These are phyloP conservation scores for Moesziomyces sp. DNA, from an alignment of 1,284 basidiomycete genomes.

Conservation along the genomic window DNA sequence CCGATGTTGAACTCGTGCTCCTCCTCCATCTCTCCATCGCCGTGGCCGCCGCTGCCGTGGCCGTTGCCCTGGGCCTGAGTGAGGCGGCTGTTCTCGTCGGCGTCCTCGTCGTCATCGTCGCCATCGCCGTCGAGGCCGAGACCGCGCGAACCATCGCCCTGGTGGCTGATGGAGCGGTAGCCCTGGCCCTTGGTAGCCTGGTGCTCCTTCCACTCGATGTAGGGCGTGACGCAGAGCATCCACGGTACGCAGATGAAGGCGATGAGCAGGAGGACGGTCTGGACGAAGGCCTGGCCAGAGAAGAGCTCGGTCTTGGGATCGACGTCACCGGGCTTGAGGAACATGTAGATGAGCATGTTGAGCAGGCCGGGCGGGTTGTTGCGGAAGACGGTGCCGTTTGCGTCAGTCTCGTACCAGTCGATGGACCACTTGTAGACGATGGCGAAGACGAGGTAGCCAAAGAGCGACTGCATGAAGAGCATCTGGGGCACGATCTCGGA, in stretches of 20 bases:
- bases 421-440: slow-evolving; percentile 97
- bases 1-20: slow-evolving; percentile 79
- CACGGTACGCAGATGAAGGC: slow-evolving; percentile 93
- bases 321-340: slow-evolving; percentile 70
- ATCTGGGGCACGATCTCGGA: slow-evolving; percentile 97
- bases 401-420: slow-evolving; percentile 81
- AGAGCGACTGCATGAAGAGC: slow-evolving; percentile 96
- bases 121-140: slow-evolving; percentile 44
- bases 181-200: slow-evolving; percentile 84
- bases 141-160: slow-evolving; percentile 42
- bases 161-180: slow-evolving; percentile 74
- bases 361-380: slow-evolving; percentile 84
- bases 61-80: slow-evolving; percentile 70
- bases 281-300: slow-evolving; percentile 86
- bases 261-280: slow-evolving; percentile 81
- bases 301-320: slow-evolving; percentile 81
- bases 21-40: slow-evolving; percentile 75
- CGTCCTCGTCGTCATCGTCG: slow-evolving; percentile 62
- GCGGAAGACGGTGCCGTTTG: slow-evolving; percentile 69
- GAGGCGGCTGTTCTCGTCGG: slow-evolving; percentile 70
- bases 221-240: slow-evolving; percentile 94
- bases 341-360: slow-evolving; percentile 67
- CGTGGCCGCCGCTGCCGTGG: slow-evolving; percentile 83
- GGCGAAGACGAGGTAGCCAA: slow-evolving; percentile 93
- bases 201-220: slow-evolving; percentile 90